Evolutionary conservation across 495 filamentous ascomycete genomes (phyloP).

Genomic region (Podospora pseudoanserina): DNA sequence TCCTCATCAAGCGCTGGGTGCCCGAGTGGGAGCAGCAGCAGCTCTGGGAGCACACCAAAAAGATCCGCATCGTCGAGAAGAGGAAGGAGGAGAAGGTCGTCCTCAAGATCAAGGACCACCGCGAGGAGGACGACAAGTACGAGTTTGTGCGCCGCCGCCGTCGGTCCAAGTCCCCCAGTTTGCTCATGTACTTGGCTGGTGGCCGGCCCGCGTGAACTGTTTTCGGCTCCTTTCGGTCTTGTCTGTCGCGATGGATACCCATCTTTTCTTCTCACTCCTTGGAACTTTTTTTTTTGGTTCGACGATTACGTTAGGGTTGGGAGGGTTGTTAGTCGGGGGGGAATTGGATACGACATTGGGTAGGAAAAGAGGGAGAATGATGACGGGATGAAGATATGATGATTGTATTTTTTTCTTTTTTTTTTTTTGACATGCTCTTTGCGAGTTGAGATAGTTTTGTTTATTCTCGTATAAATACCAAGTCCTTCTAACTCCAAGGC

Average conservation of each 20-base stretch:
- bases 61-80: slow-evolving; percentile 50
- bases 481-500: not conserved
- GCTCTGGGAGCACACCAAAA: slow-evolving; percentile 67
- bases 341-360: not conserved
- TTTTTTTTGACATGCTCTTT: not conserved
- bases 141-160: slow-evolving; percentile 55
- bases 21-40: slow-evolving; percentile 66
- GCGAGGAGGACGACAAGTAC: slow-evolving; percentile 45
- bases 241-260: not conserved
- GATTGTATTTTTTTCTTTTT: not conserved
- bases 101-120: slow-evolving; percentile 37
- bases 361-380: not conserved
- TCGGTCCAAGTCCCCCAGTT: slow-evolving; percentile 45
- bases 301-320: not conserved
- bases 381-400: not conserved
- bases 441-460: not conserved
- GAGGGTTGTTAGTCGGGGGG: not conserved
- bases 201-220: slow-evolving; percentile 34
- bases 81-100: slow-evolving; percentile 37
- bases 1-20: slow-evolving; percentile 75
- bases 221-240: slow-evolving; percentile 8
- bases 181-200: slow-evolving; percentile 49
- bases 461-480: not conserved
- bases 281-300: not conserved
- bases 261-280: slow-evolving; percentile 11